phyloP scores from a whole-genome alignment of 2,329 filamentous ascomycete species.

The Truncatella angustata region DNA sequence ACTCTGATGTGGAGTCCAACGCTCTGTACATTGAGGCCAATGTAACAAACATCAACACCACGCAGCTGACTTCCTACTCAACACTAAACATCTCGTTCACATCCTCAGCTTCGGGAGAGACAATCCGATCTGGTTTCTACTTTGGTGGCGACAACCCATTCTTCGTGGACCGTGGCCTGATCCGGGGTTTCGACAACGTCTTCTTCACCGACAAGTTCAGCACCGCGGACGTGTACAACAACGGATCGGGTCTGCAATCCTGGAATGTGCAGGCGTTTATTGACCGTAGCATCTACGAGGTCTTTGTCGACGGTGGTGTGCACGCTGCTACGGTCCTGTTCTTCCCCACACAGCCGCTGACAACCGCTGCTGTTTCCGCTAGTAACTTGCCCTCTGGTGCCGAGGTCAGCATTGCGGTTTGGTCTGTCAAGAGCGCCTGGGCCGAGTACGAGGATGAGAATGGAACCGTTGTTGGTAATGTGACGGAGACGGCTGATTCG shows the following conservation, averaged over 20 bases:
- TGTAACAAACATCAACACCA: conserved; percentile 32
- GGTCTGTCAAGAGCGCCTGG: conserved; percentile 38
- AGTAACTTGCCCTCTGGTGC: conserved; percentile 33
- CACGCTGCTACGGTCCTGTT: conserved; percentile 49
- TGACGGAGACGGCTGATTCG: conserved; percentile 12
- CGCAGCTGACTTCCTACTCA: conserved; percentile 18
- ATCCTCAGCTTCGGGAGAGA: conserved; percentile 47
- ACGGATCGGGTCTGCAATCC: conserved; percentile 10
- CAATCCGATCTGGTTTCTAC: conserved; percentile 46
- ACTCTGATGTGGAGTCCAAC: conserved; percentile 44
- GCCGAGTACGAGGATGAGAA: conserved; percentile 21
- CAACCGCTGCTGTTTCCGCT: conserved; percentile 32
- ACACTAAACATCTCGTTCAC: conserved; percentile 52
- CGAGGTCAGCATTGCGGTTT: conserved; percentile 33
- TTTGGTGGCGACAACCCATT: conserved; percentile 47
- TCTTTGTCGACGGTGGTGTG: conserved; percentile 52
- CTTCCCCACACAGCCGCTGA: conserved; percentile 43
- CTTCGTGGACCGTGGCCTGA: conserved; percentile 48
- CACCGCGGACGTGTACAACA: conserved; percentile 24
- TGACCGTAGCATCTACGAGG: conserved; percentile 53
- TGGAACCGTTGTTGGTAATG: conserved; percentile 24
- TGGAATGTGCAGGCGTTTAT: conserved; percentile 44
- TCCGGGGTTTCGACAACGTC: conserved; percentile 48
- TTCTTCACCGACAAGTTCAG: conserved; percentile 56
- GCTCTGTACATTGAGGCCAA: conserved; percentile 55